phyloP scores from a whole-genome alignment of 2,329 filamentous ascomycete genomes.

The Penicillium sp. region DNA sequence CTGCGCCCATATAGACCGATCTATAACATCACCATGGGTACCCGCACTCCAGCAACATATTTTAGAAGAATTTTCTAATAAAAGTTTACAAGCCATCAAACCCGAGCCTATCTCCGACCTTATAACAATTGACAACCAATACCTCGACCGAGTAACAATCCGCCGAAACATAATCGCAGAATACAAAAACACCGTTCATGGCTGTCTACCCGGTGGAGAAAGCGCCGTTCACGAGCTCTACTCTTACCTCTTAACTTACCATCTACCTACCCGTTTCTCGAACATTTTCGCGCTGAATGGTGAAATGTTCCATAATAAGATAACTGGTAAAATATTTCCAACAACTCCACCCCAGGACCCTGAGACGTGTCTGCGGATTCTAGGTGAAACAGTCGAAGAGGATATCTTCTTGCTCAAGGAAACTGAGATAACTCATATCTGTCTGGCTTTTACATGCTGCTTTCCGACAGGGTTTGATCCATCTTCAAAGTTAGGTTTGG shows the following conservation, averaged over 20 bases:
- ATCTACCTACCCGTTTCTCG: constrained; percentile 2
- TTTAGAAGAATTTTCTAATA: not conserved
- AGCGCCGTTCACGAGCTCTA: not conserved
- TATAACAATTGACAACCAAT: constrained; percentile 5
- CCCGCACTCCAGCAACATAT: not conserved
- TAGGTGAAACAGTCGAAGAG: constrained; percentile 5
- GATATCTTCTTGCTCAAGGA: constrained; percentile 5
- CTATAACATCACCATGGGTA: constrained; percentile 10
- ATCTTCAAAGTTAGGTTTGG: not conserved
- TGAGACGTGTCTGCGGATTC: not conserved
- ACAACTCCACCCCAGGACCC: constrained; percentile 1
- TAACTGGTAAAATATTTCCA: constrained; percentile 1
- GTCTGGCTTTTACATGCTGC: constrained; percentile 3
- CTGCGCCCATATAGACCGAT: constrained; percentile 3
- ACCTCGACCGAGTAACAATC: constrained; percentile 1
- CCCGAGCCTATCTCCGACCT: not conserved
- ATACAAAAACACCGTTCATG: constrained; percentile 4
- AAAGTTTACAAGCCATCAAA: not conserved
- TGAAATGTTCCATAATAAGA: not conserved
- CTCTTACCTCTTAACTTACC: not conserved
- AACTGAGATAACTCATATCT: constrained; percentile 1
- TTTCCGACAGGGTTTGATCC: constrained; percentile 5
- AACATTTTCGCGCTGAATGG: not conserved
- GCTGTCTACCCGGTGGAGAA: constrained; percentile 2
- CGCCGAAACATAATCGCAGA: not conserved